These are phyloP conservation scores for Coemansia interrupta DNA, from an alignment of 192 early-diverging fungal species.

Conservation along the genomic window DNA sequence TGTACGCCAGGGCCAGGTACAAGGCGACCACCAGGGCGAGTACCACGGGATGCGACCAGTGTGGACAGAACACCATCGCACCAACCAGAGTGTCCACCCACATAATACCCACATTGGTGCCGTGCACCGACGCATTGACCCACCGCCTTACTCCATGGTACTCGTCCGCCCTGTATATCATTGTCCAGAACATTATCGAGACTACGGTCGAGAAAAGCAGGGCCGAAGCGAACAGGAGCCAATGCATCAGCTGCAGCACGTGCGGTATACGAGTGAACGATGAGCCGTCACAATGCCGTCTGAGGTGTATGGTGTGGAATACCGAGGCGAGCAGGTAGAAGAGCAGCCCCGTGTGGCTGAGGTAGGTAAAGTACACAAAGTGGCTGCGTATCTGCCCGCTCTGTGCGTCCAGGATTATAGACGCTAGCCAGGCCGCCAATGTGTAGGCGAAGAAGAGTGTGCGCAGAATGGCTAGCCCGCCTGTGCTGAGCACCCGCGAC, in stretches of 20 bases:
- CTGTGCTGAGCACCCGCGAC: conserved; percentile 22
- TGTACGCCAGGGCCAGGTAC: conserved; percentile 34
- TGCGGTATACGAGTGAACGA: conserved; percentile 24
- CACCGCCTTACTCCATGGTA: conserved; percentile 13
- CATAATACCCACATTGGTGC: conserved; percentile 20
- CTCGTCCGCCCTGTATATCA: conserved; percentile 21
- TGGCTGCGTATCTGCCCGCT: conserved; percentile 15
- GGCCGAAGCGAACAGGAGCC: conserved; percentile 41
- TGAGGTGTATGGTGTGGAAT: conserved; percentile 17
- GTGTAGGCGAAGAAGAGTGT: conserved; percentile 28
- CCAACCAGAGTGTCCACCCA: conserved; percentile 25
- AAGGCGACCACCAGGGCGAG: conserved; percentile 15
- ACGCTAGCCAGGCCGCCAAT: conserved; percentile 27
- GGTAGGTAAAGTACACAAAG: conserved; percentile 48
- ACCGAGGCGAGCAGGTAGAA: conserved; percentile 26
- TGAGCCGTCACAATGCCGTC: conserved; percentile 1
- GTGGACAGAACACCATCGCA: conserved; percentile 29
- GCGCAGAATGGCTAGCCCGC: conserved; percentile 10
- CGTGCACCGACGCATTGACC: conserved; percentile 41
- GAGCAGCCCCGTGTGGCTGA: conserved; percentile 40
- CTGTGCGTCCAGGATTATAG: conserved; percentile 20
- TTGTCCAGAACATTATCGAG: conserved; percentile 31
- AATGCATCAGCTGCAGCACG: conserved; percentile 41
- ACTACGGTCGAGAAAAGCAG: conserved; percentile 34
- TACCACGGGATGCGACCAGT: conserved; percentile 36